Conservation (phyloP, 2,329 filamentous ascomycete species). For the Aspergillus transmontanensis region DNA sequence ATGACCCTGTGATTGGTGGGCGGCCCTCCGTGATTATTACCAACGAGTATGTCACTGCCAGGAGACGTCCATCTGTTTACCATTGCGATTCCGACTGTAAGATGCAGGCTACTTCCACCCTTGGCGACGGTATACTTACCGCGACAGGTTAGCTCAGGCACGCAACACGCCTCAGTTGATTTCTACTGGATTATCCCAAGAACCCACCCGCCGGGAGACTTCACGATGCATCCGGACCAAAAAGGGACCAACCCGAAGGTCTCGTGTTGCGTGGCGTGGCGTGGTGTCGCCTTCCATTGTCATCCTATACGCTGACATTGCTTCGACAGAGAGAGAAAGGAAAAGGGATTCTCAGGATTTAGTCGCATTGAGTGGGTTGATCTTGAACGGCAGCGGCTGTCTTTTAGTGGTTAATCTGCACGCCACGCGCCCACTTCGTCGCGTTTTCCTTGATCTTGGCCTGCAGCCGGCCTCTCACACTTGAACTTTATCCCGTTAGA, state of each 20-base stretch:
- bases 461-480: not conserved
- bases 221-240: constrained; percentile 16
- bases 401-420: constrained; percentile 1
- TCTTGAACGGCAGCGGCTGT: not conserved
- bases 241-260: constrained; percentile 7
- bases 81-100: not conserved
- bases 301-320: not conserved
- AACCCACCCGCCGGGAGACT: constrained; percentile 8
- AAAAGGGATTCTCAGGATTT: not conserved
- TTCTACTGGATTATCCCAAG: constrained; percentile 6
- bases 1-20: not conserved
- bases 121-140: constrained; percentile 10
- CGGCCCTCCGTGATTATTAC: not conserved
- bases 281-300: not conserved
- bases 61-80: not conserved
- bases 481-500: constrained; percentile 9
- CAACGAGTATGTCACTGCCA: not conserved
- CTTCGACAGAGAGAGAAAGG: not conserved
- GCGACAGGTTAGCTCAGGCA: constrained; percentile 15
- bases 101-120: not conserved
- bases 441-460: constrained; percentile 8
- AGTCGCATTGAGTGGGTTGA: not conserved
- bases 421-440: constrained; percentile 16
- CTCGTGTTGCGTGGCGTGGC: constrained; percentile 13
- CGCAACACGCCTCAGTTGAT: constrained; percentile 6